These are phyloP conservation scores for Iberis pinnata DNA, from an alignment of 345 rosid genomes.

Conservation along the genomic window DNA sequence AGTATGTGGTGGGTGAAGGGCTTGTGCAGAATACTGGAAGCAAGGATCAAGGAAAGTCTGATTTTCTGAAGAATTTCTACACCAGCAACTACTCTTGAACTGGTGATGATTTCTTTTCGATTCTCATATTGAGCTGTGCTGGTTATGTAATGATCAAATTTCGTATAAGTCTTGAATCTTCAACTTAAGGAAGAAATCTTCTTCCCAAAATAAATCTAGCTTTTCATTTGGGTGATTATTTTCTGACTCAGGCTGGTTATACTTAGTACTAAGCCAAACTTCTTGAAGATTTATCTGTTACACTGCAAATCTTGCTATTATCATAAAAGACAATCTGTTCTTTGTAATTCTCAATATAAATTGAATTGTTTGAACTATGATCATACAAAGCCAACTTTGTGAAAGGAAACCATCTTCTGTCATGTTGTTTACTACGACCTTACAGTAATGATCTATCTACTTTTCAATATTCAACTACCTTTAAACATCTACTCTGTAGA, in stretches of 20 bases:
- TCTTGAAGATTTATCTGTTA: not conserved
- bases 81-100: conserved; percentile 74
- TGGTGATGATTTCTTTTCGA: conserved; percentile 16
- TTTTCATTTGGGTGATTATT: conserved; percentile 7
- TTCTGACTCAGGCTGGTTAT: conserved; percentile 18
- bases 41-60: conserved; percentile 67
- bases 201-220: conserved; percentile 16
- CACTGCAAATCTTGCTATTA: not conserved
- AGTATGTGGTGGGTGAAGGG: conserved; percentile 71
- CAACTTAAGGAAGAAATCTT: conserved; percentile 14
- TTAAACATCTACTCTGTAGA: conserved; percentile 24
- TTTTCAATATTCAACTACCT: conserved; percentile 22
- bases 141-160: conserved; percentile 18
- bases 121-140: conserved; percentile 19
- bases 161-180: conserved; percentile 11
- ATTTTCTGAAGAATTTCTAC: conserved; percentile 81
- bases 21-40: conserved; percentile 56
- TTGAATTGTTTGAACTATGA: conserved; percentile 2
- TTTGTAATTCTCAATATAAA: not conserved
- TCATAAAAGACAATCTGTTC: not conserved
- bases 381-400: conserved; percentile 17
- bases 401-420: conserved; percentile 21
- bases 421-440: conserved; percentile 21
- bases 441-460: conserved; percentile 20
- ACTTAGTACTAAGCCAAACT: conserved; percentile 17